Base-by-base conservation (phyloP, 2,329 filamentous ascomycete species). In the Paecilomyces sp. region DNA sequence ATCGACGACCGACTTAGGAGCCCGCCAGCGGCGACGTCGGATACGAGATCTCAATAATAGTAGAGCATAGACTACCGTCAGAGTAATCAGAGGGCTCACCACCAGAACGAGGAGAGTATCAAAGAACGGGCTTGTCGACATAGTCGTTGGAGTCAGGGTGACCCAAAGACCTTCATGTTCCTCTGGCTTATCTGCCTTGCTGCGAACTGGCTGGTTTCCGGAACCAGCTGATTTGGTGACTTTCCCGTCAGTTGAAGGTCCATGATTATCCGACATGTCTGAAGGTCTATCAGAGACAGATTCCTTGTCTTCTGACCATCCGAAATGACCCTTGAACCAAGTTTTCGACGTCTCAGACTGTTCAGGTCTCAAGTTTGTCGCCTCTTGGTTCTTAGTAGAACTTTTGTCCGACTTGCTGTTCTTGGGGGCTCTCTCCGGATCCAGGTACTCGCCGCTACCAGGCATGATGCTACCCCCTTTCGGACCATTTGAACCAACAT, bases 21-120 rank as follows among this genome's bases (percentile, higher is more conserved):
- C 94, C 68, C 94, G 86, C 93, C 94, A 99, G 66, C 93, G 85
- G 63, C 93, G 85, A 61, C 93, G 85, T 56, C 93, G 88, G 66
- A 97, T 95, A 61, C 92, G 88, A 54, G 92, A 92, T 58, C 94
- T 88, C 41, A 97, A 80, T 50, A 97, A 84, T 4, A 97, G 82
- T 11, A 97, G 82, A 12, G 91, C 89, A 70, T 97, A 97, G 1
- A 99, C 93, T 4, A 97, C 88, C 3, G 91, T 95, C 68, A 99
- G 77, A 0, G 94, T 97, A 57, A 97, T 88, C 13, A 99, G 77
- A 7, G 94, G 94, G 69, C 92, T 97, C 58, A 97, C 87, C 33
- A 99, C 92, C n/a, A 99, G 81, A 8, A 99, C 92, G n/a, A 97
- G 81, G 2, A 99, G 83, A 0, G 93, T 97, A 72, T 99, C 94